Evolutionary conservation across 306 rosid species (phyloP).

Genomic region (Cyclanthera cordifolia): DNA sequence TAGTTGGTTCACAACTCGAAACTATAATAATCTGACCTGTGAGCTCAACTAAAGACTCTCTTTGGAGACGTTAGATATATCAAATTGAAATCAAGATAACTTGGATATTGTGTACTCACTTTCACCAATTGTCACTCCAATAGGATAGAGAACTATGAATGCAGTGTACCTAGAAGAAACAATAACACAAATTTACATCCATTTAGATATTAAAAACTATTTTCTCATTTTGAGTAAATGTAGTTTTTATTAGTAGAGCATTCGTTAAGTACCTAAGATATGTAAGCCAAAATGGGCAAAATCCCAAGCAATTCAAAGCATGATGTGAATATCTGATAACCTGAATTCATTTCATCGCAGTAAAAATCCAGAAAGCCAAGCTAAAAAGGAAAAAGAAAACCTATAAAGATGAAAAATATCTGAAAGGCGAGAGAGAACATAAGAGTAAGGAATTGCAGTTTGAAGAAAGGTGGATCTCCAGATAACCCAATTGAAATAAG

Average conservation of each 20-base stretch:
- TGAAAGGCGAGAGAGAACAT: background rate
- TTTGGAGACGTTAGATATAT: background rate
- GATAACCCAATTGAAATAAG: background rate
- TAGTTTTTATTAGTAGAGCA: background rate
- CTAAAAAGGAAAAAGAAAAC: background rate
- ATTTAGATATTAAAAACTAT: background rate
- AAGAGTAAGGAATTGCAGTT: background rate
- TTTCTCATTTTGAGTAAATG: background rate
- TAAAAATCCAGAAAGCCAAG: background rate
- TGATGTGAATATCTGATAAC: slow-evolving; percentile 72
- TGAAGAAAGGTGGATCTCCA: background rate
- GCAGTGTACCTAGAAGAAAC: slow-evolving; percentile 65
- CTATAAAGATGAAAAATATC: background rate
- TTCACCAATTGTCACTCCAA: slow-evolving; percentile 75
- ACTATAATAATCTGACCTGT: background rate
- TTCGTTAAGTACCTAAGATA: slow-evolving; percentile 56
- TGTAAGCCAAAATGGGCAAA: slow-evolving; percentile 70
- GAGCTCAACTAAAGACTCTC: background rate
- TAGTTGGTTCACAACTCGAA: background rate
- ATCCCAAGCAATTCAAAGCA: slow-evolving; percentile 57
- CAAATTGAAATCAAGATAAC: slow-evolving; percentile 9
- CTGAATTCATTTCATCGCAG: slow-evolving; percentile 37
- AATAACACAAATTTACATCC: background rate
- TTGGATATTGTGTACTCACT: slow-evolving; percentile 43
- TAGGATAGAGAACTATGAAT: slow-evolving; percentile 67